Percentiles rank a stretch among this genome's conserved stretches.
Evolutionary conservation across 345 rosid genomes (phyloP).

Genomic region (Aegle marmelos): DNA sequence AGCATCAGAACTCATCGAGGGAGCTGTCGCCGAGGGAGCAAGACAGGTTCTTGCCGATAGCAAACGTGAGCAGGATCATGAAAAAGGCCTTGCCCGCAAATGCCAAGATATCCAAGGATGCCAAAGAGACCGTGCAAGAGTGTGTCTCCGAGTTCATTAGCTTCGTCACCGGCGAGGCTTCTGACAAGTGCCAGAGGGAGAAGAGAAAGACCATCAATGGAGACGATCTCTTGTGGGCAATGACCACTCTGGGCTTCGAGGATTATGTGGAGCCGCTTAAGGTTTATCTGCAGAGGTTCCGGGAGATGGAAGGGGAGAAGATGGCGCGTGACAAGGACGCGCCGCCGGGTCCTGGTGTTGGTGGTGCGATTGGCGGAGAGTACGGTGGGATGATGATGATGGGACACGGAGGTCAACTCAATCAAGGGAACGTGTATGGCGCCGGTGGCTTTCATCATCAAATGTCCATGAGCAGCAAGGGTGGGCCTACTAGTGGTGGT

Average conservation of each 20-base stretch:
- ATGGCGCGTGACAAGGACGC: conserved; percentile 39
- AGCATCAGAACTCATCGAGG: conserved; percentile 21
- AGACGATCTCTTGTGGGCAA: conserved; percentile 57
- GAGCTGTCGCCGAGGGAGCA: conserved; percentile 54
- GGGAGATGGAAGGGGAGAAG: conserved; percentile 74
- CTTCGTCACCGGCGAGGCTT: conserved; percentile 75
- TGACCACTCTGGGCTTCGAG: conserved; percentile 74
- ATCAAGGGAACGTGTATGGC: conserved; percentile 23
- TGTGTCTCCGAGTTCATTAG: conserved; percentile 82
- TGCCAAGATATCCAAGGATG: conserved; percentile 78
- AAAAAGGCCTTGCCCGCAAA: conserved; percentile 71
- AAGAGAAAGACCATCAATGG: conserved; percentile 81
- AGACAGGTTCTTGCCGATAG: conserved; percentile 70
- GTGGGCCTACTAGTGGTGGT: conserved; percentile 7
- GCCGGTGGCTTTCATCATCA: conserved; percentile 29
- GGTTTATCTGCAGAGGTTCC: conserved; percentile 65
- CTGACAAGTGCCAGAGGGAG: conserved; percentile 79
- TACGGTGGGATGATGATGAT: conserved; percentile 10
- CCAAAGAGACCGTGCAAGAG: conserved; percentile 77
- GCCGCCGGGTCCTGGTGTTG: conserved; percentile 14
- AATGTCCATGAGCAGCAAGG: conserved; percentile 13
- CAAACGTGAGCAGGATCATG: conserved; percentile 80
- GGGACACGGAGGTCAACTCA: conserved; percentile 4
- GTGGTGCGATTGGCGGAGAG: not conserved
- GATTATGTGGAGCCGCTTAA: conserved; percentile 73